Base-by-base conservation (phyloP, 345 rosid genomes). In the Barbarea vulgaris region DNA sequence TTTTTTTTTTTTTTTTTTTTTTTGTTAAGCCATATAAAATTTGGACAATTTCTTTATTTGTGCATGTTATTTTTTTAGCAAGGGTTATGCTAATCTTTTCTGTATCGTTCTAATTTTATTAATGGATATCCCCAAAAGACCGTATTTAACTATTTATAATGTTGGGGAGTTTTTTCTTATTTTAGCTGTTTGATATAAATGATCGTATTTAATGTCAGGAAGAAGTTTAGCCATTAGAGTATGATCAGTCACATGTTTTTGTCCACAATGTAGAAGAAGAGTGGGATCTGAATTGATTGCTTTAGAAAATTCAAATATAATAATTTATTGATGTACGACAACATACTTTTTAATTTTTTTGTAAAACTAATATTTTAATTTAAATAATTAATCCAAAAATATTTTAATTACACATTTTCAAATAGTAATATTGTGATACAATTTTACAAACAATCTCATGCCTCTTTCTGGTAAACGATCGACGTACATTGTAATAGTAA, bases 131-230 rank as follows among this genome's bases (percentile, higher is more conserved):
- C n/a, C n/a, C n/a, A n/a, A n/a, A n/a, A n/a, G n/a, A n/a, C n/a
- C n/a, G n/a, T n/a, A n/a, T n/a, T n/a, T n/a, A n/a, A n/a, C n/a
- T n/a, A n/a, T n/a, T n/a, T n/a, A n/a, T n/a, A n/a, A n/a, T n/a
- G n/a, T n/a, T n/a, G n/a, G n/a, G n/a, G n/a, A n/a, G n/a, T n/a
- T n/a, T n/a, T n/a, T 69, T 39, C 17, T 25, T 17, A 17, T 55
- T 41, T 31, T 42, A 69, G 44, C 11, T 6, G 47, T 56, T 55
- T 56, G 51, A n/a, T n/a, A 58, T 58, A 39, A 33, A 19, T 56
- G 31, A 11, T 61, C 52, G 50, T 37, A 69, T 39, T 37, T 54
- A 68, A n/a, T 37, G 7, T 18, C 18, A 22, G 8, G 18, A 31
- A 30, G 7, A 24, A 39, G 51, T 12, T 14, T 25, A n/a, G 21